Conservation (phyloP, 2,329 filamentous ascomycete species). For the Fusarium coffeatum region DNA sequence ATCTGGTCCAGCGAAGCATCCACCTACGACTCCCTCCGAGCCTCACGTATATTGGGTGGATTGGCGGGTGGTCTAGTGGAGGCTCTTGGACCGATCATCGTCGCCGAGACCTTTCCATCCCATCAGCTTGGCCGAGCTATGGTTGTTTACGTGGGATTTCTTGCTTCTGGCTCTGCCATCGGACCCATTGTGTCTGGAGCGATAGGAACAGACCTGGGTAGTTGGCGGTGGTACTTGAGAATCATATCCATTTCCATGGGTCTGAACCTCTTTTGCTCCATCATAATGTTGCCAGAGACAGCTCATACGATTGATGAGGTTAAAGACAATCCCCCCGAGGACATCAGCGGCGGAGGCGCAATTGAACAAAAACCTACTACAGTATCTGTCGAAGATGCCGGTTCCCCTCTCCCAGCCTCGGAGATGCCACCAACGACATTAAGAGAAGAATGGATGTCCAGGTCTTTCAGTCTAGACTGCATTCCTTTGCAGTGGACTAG, state of each 20-base stretch:
- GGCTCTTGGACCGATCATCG: slow-evolving; percentile 16
- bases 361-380: not conserved
- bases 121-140: slow-evolving; percentile 9
- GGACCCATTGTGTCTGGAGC: slow-evolving; percentile 4
- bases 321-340: too few species aligned
- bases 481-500: not conserved
- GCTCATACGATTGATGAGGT: not conserved
- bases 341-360: not conserved
- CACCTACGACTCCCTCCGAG: not conserved
- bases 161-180: not conserved
- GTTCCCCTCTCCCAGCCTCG: not conserved
- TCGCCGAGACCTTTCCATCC: not conserved
- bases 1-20: slow-evolving; percentile 8
- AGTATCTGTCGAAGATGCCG: not conserved
- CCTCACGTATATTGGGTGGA: slow-evolving; percentile 8
- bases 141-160: slow-evolving; percentile 13
- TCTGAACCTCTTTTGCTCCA: not conserved
- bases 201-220: not conserved
- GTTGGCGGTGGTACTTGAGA: slow-evolving; percentile 19
- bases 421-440: not conserved
- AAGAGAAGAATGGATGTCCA: not conserved
- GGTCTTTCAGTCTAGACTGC: not conserved
- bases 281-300: slow-evolving; percentile 16
- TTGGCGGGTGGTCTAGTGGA: slow-evolving; percentile 9
- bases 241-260: not conserved